Conservation (phyloP, 2,329 filamentous ascomycete genomes). For the Epichloe sp. region DNA sequence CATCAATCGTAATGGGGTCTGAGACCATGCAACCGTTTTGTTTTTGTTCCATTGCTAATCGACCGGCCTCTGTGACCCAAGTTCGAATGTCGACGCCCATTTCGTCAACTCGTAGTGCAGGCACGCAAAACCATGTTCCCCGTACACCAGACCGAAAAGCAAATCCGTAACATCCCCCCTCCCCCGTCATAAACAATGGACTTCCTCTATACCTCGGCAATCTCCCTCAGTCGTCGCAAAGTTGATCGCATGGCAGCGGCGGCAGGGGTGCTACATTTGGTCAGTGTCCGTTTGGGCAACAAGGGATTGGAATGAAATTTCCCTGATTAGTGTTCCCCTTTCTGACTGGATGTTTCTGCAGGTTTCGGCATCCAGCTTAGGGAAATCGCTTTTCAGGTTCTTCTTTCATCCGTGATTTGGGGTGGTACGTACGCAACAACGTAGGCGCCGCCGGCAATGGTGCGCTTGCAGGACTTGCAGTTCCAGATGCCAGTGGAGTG, state of each 20-base stretch:
- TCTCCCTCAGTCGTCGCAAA: constrained; percentile 92
- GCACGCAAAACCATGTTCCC: constrained; percentile 29
- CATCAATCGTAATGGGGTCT: constrained; percentile 6
- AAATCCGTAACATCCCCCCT: constrained; percentile 24
- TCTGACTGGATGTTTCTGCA: not conserved
- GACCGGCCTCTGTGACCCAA: constrained; percentile 27
- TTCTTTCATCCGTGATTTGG: not conserved
- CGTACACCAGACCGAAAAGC: constrained; percentile 34
- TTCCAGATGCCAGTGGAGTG: constrained; percentile 91
- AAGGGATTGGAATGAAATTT: not conserved
- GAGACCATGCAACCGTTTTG: constrained; percentile 24
- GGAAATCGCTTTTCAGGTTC: not conserved
- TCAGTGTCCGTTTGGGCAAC: not conserved
- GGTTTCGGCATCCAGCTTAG: not conserved
- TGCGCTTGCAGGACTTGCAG: constrained; percentile 93
- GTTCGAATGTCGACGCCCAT: constrained; percentile 27
- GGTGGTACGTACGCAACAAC: constrained; percentile 72
- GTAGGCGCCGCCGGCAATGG: constrained; percentile 63
- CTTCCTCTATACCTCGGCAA: constrained; percentile 73
- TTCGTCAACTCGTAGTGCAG: constrained; percentile 30
- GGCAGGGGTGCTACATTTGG: constrained; percentile 59
- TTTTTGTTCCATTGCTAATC: constrained; percentile 29
- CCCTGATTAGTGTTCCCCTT: not conserved
- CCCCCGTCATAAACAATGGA: constrained; percentile 11
- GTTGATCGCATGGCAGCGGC: constrained; percentile 91